Conservation (phyloP, 345 rosid genomes). For the Murraya koenigii region DNA sequence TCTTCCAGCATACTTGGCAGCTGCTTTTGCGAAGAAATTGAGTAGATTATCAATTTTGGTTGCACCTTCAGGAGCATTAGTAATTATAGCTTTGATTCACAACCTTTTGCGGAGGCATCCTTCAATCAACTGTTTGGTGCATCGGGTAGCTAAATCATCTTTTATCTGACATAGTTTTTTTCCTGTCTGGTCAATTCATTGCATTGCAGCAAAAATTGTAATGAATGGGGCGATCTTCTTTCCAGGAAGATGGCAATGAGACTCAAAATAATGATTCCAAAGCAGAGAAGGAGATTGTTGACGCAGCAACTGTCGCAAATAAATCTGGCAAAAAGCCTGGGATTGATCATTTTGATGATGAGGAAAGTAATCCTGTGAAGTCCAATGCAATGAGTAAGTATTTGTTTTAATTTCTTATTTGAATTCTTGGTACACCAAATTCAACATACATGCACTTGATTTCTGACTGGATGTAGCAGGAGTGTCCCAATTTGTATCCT, state of each 20-base stretch:
- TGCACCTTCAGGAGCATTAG: slow-evolving; percentile 85
- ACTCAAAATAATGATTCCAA: slow-evolving; percentile 30
- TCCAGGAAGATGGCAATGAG: slow-evolving; percentile 51
- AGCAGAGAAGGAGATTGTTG: slow-evolving; percentile 32
- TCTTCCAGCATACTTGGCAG: slow-evolving; percentile 96
- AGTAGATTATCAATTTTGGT: slow-evolving; percentile 72
- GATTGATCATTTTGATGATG: slow-evolving; percentile 61
- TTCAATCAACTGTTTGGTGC: slow-evolving; percentile 90
- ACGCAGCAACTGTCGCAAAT: slow-evolving; percentile 6
- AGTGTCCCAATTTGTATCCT: too few species aligned
- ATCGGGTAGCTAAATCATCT: slow-evolving; percentile 43
- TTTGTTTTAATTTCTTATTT: not conserved
- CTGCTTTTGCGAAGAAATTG: slow-evolving; percentile 87
- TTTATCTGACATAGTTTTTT: not conserved
- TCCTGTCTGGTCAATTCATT: not conserved
- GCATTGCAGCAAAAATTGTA: not conserved
- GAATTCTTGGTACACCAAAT: not conserved
- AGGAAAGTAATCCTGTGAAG: slow-evolving; percentile 62
- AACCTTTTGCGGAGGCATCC: slow-evolving; percentile 89
- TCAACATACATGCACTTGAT: too few species aligned
- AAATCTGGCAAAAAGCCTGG: slow-evolving; percentile 41
- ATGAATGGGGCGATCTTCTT: not conserved
- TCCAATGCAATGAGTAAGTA: slow-evolving; percentile 78
- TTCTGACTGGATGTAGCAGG: too few species aligned
- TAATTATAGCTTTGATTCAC: slow-evolving; percentile 77